Percentiles rank a stretch among this genome's conserved stretches.
Conservation (phyloP, 2,329 filamentous ascomycete species). For the Thielaviopsis euricoi region DNA sequence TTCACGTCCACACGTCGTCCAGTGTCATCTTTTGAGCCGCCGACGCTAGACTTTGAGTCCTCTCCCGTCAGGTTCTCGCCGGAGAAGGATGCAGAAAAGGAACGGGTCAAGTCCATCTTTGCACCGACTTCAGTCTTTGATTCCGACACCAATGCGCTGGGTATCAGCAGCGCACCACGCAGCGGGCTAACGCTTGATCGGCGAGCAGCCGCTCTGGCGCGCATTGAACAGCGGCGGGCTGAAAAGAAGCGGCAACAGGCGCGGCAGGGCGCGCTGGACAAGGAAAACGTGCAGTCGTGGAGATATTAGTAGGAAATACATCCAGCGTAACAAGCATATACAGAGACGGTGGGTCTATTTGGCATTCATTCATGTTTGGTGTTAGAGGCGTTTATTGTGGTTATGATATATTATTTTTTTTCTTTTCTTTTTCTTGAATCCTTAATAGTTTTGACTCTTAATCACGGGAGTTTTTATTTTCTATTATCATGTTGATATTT, state of each 20-base stretch:
- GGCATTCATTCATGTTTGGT: background rate
- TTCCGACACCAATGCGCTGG: constrained; percentile 18
- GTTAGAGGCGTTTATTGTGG: background rate
- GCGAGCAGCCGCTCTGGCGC: constrained; percentile 35
- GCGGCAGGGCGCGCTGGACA: constrained; percentile 21
- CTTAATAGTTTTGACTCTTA: background rate
- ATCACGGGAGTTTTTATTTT: constrained; percentile 3
- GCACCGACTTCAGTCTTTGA: constrained; percentile 12
- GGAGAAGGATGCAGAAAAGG: background rate
- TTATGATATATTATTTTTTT: constrained; percentile 4
- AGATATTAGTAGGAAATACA: constrained; percentile 1
- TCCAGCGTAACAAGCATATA: background rate
- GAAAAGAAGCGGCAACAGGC: constrained; percentile 27
- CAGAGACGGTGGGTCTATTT: background rate
- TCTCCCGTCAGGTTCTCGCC: background rate
- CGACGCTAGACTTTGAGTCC: background rate
- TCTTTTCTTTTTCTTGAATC: background rate
- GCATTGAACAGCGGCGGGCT: constrained; percentile 36
- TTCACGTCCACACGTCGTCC: background rate
- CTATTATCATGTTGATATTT: background rate
- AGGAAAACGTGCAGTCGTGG: constrained; percentile 34
- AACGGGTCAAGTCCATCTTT: background rate
- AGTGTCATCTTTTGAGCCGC: background rate
- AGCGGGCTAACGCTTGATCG: constrained; percentile 31
- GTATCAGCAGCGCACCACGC: constrained; percentile 24